phyloP scores from a whole-genome alignment of 257 asterid species.

The Solanum commersonii region DNA sequence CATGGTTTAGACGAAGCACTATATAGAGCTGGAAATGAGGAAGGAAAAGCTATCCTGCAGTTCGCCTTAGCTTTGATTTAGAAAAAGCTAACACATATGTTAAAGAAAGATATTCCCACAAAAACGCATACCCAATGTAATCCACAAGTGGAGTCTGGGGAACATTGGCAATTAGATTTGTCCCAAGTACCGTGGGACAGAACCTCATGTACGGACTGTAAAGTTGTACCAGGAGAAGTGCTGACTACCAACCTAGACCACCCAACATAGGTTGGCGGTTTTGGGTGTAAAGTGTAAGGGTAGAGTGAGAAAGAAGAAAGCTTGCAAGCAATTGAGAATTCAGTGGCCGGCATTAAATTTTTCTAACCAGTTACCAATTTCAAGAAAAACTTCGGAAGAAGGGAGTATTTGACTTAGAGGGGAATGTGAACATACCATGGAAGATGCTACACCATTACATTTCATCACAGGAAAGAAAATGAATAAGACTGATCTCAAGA shows the following conservation, averaged over 20 bases:
- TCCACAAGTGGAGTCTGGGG: neutral
- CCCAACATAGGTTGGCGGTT: neutral
- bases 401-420: neutral
- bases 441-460: neutral
- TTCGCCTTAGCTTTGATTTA: neutral
- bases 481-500: neutral
- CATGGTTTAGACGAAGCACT: neutral
- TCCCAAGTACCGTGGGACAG: neutral
- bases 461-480: neutral
- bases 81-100: neutral
- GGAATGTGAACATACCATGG: neutral
- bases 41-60: neutral
- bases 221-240: neutral
- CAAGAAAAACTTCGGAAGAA: neutral
- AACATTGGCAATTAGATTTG: neutral
- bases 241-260: neutral
- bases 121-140: neutral
- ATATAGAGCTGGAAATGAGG: neutral
- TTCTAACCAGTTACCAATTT: neutral
- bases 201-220: neutral
- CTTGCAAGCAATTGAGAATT: neutral
- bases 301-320: neutral
- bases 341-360: neutral
- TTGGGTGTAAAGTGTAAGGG: neutral
- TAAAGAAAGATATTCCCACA: neutral